Base-by-base conservation (phyloP, 2,329 filamentous ascomycete genomes). In the Purpureocillium lavendulum region DNA sequence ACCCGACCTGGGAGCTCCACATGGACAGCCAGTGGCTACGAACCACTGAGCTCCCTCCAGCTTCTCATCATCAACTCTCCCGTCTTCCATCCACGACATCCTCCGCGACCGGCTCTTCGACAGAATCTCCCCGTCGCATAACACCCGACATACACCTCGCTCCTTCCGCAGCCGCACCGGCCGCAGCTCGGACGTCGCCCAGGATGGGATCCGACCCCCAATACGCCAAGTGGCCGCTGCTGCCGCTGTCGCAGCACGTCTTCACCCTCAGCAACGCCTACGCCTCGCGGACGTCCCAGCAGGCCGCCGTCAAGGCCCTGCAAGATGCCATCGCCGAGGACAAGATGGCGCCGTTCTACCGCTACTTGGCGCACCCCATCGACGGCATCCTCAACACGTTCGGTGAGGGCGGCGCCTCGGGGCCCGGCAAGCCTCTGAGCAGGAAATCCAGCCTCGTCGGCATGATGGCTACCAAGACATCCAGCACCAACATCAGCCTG, bases 311-410 rank as follows among this genome's bases (percentile, higher is more conserved):
- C 49, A 84, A 86, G 65, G 71, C 72, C 45, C 72, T 94, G 43
- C 83, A 89, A 70, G 81, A 89, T 75, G 85, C 83, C 62, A 90
- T 94, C 62, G 67, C 70, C 54, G 77, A 87, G 65, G 75, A 90
- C 62, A 86, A 88, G 69, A 92, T 92, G 84, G 86, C 86, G 14
- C 85, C 86, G 21, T 77, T 94, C 46, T 94, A 92, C 69, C 80
- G 82, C 57, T 85, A 89, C 61, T 75, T 94, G 37, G 84, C 86
- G 46, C 85, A 92, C 56, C 86, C 86, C 7, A 72, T 77, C 45
- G 84, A 92, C 45, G 88, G 88, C 45, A 81, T 92, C 46, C 68
- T 95, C 58, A 94, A 94, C 61, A 69, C 71, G 39, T 66, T 80
- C 31, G 85, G 85, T 48, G 86, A 94, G 57, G 73, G 66, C 49